These are phyloP conservation scores for Moesziomyces parantarcticus DNA, from an alignment of 1,284 basidiomycete genomes.

Conservation along the genomic window DNA sequence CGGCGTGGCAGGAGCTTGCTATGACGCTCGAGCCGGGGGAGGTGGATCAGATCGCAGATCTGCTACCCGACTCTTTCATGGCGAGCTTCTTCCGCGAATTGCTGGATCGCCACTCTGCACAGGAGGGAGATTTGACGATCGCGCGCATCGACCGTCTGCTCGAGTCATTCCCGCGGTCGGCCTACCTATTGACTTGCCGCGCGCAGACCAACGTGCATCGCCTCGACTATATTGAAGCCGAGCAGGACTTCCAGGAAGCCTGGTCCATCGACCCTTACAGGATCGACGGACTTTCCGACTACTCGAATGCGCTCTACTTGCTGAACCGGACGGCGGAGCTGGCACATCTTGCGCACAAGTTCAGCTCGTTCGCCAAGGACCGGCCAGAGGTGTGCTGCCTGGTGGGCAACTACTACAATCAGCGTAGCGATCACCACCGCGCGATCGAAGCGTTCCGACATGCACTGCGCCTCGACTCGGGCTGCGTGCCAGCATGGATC, in stretches of 20 bases:
- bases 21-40: slow-evolving; percentile 57
- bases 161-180: slow-evolving; percentile 82
- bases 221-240: slow-evolving; percentile 56
- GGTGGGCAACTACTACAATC: slow-evolving; percentile 95
- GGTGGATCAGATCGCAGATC: slow-evolving; percentile 70
- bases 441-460: slow-evolving; percentile 94
- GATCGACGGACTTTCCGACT: slow-evolving; percentile 94
- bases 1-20: slow-evolving; percentile 75
- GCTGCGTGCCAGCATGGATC: slow-evolving; percentile 98
- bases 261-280: slow-evolving; percentile 81
- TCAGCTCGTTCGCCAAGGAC: slow-evolving; percentile 58
- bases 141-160: slow-evolving; percentile 72
- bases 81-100: slow-evolving; percentile 88
- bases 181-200: slow-evolving; percentile 77
- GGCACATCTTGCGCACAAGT: slow-evolving; percentile 83
- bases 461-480: slow-evolving; percentile 91
- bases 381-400: slow-evolving; percentile 82
- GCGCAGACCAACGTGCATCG: slow-evolving; percentile 56
- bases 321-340: slow-evolving; percentile 88
- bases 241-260: slow-evolving; percentile 60
- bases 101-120: slow-evolving; percentile 84
- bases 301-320: slow-evolving; percentile 96
- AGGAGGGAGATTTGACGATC: slow-evolving; percentile 46
- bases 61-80: slow-evolving; percentile 77
- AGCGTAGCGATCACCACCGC: slow-evolving; percentile 91